These are phyloP conservation scores for Colletotrichum orbiculare DNA, from an alignment of 2,329 filamentous ascomycete genomes.

Conservation along the genomic window DNA sequence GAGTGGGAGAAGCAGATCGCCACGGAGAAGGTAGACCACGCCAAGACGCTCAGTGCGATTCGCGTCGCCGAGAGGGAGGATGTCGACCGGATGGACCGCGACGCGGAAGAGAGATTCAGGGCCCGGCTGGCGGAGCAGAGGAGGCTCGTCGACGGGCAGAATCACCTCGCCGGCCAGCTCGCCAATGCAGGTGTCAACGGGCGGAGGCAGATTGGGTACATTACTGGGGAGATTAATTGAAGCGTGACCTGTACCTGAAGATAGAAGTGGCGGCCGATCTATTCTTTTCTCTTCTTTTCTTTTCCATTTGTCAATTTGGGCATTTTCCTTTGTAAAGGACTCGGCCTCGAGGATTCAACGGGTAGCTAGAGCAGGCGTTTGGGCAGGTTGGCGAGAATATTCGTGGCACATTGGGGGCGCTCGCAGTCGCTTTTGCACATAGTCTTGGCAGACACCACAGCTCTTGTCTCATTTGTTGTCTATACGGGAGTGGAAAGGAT, in stretches of 20 bases:
- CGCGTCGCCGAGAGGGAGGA: slow-evolving; percentile 63
- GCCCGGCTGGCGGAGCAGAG: slow-evolving; percentile 61
- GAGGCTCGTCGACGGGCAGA: slow-evolving; percentile 60
- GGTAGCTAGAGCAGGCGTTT: too few species aligned
- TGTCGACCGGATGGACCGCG: slow-evolving; percentile 59
- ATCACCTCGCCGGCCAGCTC: slow-evolving; percentile 49
- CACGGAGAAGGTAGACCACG: slow-evolving; percentile 58
- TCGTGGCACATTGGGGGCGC: too few species aligned
- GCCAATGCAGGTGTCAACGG: slow-evolving; percentile 45
- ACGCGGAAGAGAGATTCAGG: slow-evolving; percentile 57
- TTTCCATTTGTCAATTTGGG: background rate
- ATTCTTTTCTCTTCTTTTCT: background rate
- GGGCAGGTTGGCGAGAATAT: too few species aligned
- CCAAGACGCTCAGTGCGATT: slow-evolving; percentile 61
- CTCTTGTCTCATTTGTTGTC: too few species aligned
- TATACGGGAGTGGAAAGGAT: too few species aligned
- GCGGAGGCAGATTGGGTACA: slow-evolving; percentile 66
- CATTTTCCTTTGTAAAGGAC: too few species aligned
- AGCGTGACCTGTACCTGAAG: too few species aligned
- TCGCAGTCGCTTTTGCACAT: too few species aligned
- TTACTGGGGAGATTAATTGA: slow-evolving; percentile 62
- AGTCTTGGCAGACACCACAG: too few species aligned
- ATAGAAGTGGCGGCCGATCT: slow-evolving; percentile 4
- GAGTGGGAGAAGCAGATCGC: slow-evolving; percentile 61
- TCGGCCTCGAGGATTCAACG: too few species aligned